A percentile compares a stretch with the other conserved stretches of the same genome.
phyloP scores from a whole-genome alignment of 768 basidiomycete species.

The Ramaria sp. region DNA sequence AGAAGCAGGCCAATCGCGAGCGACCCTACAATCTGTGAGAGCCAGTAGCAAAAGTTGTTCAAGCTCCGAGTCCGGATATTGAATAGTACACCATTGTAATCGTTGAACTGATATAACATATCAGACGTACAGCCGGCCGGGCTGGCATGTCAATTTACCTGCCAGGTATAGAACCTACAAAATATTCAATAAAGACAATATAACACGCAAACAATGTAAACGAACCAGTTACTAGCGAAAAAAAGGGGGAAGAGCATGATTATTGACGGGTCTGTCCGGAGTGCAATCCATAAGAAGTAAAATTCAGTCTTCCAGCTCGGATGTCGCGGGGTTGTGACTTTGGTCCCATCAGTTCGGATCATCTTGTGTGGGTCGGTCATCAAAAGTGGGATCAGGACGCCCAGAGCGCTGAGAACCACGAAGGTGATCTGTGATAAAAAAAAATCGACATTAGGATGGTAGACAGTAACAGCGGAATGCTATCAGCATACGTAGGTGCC shows the following conservation, averaged over 20 bases:
- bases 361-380: constrained; percentile 68
- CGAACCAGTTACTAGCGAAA: constrained; percentile 61
- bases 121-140: background rate
- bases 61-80: constrained; percentile 69
- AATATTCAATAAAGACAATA: background rate
- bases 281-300: constrained; percentile 52
- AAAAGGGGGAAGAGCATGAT: constrained; percentile 79
- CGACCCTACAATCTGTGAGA: constrained; percentile 68
- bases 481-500: constrained; percentile 57
- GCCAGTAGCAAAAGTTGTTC: constrained; percentile 75
- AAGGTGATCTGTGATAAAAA: constrained; percentile 50
- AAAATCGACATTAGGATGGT: background rate
- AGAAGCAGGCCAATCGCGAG: constrained; percentile 59
- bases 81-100: constrained; percentile 70
- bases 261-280: constrained; percentile 63
- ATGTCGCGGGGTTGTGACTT: constrained; percentile 48
- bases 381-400: constrained; percentile 51
- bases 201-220: background rate
- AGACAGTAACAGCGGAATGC: background rate
- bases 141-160: constrained; percentile 16
- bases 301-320: constrained; percentile 75
- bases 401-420: constrained; percentile 59
- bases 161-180: constrained; percentile 63
- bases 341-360: constrained; percentile 66
- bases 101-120: constrained; percentile 53